Base-by-base conservation (phyloP, 768 basidiomycete genomes). In the Mycena venus region DNA sequence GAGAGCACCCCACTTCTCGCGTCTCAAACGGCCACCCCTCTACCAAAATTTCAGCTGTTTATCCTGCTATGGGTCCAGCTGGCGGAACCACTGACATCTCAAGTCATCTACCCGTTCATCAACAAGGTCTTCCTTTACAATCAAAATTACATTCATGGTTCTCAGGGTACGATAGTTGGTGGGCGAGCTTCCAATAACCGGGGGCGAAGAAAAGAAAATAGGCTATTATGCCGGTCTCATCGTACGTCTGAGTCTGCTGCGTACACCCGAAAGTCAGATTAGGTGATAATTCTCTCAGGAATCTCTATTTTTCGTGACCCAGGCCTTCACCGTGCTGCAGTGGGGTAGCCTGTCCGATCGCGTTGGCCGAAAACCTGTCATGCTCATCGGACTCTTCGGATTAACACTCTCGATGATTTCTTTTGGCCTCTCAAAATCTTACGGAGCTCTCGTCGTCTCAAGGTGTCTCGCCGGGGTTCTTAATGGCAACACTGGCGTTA, bases 61-160 rank as follows among this genome's bases (percentile, higher is more conserved):
- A 58, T 58, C 21, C 23, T 58, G 21, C 34, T 58, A 21, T 58
- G 56, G 56, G 56, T 58, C 56, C 56, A 58, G 21, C 21, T 58
- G 21, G 56, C 56, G 2, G 56, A 58, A n/a, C 56, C 56, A 14
- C 15, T 58, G 15, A 58, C 56, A 10, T 58, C 56, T 4, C 56
- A 58, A 36, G 56, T 58, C 56, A 58, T 58, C 23, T 58, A 34
- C 21, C 56, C 56, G 56, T 58, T 58, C 32, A 58, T 58, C 56
- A 58, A 58, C 32, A 58, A 58, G 56, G 56, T 58, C 21, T 36
- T 32, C 32, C 31, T 31, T 21, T 11, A 32, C 5, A 8, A 8
- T 8, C 21, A n/a, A 19, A n/a, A 19, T 8, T 19, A 47, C 19
- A 51, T 51, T 25, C n/a, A n/a, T 51, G 21, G 29, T 7, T 5